A percentile compares a stretch with the other conserved stretches of the same genome.
These are phyloP conservation scores for Lentinus brumalis DNA, from an alignment of 768 basidiomycete genomes.

Conservation along the genomic window DNA sequence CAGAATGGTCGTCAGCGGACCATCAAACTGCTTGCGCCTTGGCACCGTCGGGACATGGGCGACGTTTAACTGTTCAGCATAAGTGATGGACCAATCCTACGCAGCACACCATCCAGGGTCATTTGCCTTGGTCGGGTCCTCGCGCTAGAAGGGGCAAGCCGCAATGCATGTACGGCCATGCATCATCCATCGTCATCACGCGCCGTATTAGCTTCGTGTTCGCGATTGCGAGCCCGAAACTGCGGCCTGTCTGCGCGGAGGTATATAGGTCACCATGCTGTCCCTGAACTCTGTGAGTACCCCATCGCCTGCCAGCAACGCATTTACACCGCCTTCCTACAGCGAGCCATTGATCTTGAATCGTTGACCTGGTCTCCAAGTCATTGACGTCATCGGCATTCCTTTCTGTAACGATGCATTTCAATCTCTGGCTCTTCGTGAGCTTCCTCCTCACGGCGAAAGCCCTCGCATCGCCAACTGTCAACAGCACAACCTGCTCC, in stretches of 20 bases:
- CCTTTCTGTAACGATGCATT: neutral
- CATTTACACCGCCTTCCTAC: too few species aligned
- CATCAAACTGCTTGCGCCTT: too few species aligned
- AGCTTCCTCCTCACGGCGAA: neutral
- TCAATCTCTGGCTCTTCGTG: neutral
- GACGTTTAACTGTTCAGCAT: too few species aligned
- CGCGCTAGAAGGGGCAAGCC: neutral
- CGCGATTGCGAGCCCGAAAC: neutral
- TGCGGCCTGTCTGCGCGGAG: too few species aligned
- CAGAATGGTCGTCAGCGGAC: too few species aligned
- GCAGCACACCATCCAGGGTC: neutral
- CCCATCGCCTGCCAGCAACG: neutral
- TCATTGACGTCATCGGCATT: neutral
- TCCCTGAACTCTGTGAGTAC: neutral
- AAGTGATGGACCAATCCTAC: too few species aligned
- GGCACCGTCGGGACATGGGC: too few species aligned
- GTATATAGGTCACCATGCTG: neutral
- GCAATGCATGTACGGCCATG: neutral
- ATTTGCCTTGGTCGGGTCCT: neutral
- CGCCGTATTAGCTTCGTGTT: neutral
- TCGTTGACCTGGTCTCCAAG: too few species aligned
- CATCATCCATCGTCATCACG: neutral
- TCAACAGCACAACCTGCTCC: neutral
- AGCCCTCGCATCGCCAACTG: neutral
- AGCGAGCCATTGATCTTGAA: too few species aligned